Evolutionary conservation across 257 asterid species (phyloP).

Genomic region (Salvia rosmarinus): DNA sequence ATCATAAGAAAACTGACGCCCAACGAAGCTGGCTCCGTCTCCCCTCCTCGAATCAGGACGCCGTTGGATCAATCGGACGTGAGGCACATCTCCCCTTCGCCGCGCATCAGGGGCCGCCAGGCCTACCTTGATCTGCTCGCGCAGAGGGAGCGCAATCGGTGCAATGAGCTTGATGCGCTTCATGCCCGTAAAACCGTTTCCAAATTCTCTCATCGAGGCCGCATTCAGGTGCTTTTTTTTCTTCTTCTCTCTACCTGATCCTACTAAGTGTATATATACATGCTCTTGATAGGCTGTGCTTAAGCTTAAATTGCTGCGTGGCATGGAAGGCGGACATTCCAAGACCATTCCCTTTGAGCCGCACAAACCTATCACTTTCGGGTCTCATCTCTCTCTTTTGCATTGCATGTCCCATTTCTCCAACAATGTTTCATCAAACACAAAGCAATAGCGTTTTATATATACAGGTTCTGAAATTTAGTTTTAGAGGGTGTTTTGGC

Average conservation of each 20-base stretch:
- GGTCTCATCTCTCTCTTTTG: constrained; percentile 41
- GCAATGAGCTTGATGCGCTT: constrained; percentile 60
- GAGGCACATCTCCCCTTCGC: constrained; percentile 49
- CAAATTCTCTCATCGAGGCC: constrained; percentile 74
- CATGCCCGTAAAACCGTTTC: constrained; percentile 58
- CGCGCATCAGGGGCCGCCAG: constrained; percentile 79
- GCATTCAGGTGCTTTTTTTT: constrained; percentile 55
- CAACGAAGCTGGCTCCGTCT: constrained; percentile 28
- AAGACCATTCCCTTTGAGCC: constrained; percentile 40
- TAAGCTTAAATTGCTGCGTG: constrained; percentile 60
- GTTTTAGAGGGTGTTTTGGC: too few relatives aligned
- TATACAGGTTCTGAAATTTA: too few relatives aligned
- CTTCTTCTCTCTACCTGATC: background rate
- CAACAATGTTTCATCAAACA: too few relatives aligned
- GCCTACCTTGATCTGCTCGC: constrained; percentile 62
- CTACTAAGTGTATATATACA: too few relatives aligned
- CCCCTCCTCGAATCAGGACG: constrained; percentile 50
- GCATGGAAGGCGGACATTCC: constrained; percentile 45
- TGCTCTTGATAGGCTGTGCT: constrained; percentile 66
- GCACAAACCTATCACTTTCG: constrained; percentile 38
- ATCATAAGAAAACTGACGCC: constrained; percentile 58
- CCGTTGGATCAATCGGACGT: constrained; percentile 48
- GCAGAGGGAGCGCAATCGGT: constrained; percentile 65
- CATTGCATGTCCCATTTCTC: background rate
- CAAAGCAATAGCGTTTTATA: too few relatives aligned